A percentile compares a stretch with the other conserved stretches of the same genome.
phyloP scores from a whole-genome alignment of 2,329 filamentous ascomycete species.

The Alternaria panax region DNA sequence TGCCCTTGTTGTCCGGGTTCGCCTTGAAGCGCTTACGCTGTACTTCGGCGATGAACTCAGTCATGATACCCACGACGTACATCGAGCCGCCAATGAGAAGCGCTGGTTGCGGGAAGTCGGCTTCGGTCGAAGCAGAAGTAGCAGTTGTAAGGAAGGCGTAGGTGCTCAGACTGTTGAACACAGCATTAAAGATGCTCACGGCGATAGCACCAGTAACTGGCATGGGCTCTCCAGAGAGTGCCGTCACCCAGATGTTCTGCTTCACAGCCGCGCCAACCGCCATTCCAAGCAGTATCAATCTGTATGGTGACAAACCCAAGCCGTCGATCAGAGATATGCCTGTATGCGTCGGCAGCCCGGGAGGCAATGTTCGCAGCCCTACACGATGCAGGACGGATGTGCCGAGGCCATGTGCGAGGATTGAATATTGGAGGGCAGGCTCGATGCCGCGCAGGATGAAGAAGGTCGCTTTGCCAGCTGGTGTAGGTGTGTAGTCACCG shows the following conservation, averaged over 20 bases:
- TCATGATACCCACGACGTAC: constrained; percentile 61
- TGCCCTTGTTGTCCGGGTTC: constrained; percentile 60
- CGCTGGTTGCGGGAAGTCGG: constrained; percentile 49
- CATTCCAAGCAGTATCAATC: constrained; percentile 62
- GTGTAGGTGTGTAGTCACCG: constrained; percentile 52
- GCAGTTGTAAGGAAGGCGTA: constrained; percentile 61
- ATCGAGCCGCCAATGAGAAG: constrained; percentile 59
- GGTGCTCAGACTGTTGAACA: constrained; percentile 63
- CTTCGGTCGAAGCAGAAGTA: constrained; percentile 56
- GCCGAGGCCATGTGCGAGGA: constrained; percentile 55
- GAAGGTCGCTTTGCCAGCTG: constrained; percentile 52
- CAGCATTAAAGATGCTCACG: constrained; percentile 62
- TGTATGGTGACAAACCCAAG: constrained; percentile 59
- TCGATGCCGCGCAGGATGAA: constrained; percentile 58
- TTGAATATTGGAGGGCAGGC: constrained; percentile 58
- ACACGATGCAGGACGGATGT: constrained; percentile 55
- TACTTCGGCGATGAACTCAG: constrained; percentile 64
- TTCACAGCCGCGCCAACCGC: constrained; percentile 61
- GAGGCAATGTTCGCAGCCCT: constrained; percentile 54
- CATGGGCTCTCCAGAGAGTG: constrained; percentile 61
- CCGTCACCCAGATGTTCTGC: constrained; percentile 63
- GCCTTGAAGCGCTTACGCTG: constrained; percentile 64
- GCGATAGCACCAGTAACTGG: constrained; percentile 51
- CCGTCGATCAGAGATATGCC: constrained; percentile 51
- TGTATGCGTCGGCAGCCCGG: constrained; percentile 52